Evolutionary conservation across 2,329 filamentous ascomycete genomes (phyloP), one percentile per base, ranked within the genome.

Genomic region (Talaromyces sp.): DNA sequence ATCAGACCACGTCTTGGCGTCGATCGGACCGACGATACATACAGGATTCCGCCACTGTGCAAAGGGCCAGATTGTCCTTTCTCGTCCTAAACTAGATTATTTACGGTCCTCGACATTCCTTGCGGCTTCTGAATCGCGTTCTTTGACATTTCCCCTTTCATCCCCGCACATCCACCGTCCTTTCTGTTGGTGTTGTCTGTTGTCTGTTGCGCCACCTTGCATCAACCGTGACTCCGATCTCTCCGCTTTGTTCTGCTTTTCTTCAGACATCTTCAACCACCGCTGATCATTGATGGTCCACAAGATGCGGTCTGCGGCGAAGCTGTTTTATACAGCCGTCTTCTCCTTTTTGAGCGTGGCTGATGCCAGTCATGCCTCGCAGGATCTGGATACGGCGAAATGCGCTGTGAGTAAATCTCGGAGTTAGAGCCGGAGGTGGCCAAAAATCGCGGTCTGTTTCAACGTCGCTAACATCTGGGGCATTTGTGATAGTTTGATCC

Each of bases 401-500:
- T 85, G 82, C 72, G 80, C 81, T 64, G 82, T 84, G 77, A 76
- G 81, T 74, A 29, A 27, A 27, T 40, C 37, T 36, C 22, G 19
- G 29, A 16, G 2, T 17, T 19, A 3, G n/a, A 9, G 29, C 13
- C 14, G 17, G 9, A 17, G n/a, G 19, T 17, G 17, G n/a, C 10
- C 27, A 16, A 13, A 35, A 13, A 4, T 27, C 9, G 9, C 24
- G 24, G 24, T 27, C 24, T 27, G 24, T 27, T 27, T 9, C 24
- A 4, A 27, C 24, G 9, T 32, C 20, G 37, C 42, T 61, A 40
- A 63, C 39, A n/a, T 22, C 16, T 49, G n/a, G 5, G 33, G 10
- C 41, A 36, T 16, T 35, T 10, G 9, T 32, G 67, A 39, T 79
- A 96, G 91, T 89, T 96, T 65, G 91, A 94, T 37, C 90, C 92